Conservation (phyloP, 441 rosid species). For the Eutrema salsugineum region DNA sequence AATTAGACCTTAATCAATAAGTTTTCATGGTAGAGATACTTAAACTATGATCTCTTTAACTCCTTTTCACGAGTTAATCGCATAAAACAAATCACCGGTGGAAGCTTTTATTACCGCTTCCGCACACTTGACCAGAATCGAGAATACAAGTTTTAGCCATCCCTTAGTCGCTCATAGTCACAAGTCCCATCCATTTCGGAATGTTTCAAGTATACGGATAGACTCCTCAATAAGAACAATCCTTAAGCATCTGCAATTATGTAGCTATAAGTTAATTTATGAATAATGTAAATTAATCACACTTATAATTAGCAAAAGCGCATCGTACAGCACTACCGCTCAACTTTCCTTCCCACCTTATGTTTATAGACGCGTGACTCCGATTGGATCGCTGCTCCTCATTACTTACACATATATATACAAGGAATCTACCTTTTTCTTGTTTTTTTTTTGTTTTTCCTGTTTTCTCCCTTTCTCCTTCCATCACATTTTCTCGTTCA, state of each 20-base stretch:
- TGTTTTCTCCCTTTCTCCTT: background rate
- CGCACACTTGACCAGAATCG: no score
- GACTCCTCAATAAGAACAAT: background rate
- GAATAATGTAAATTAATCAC: background rate
- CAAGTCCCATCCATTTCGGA: background rate
- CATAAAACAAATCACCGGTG: no score
- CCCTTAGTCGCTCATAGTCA: background rate
- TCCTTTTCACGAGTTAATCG: no score
- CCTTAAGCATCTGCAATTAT: background rate
- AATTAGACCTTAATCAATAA: no score
- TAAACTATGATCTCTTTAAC: no score
- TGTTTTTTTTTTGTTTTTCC: background rate
- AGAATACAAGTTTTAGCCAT: background rate
- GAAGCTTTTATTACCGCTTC: no score
- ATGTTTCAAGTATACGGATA: background rate
- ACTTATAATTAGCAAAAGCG: background rate
- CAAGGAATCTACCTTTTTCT: background rate
- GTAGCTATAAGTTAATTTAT: background rate
- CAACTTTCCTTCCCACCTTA: no score
- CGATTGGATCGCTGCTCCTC: background rate
- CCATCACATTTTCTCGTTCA: slow-evolving; percentile 30
- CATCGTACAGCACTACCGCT: background rate
- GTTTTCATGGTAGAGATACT: no score
- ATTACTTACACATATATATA: no score
- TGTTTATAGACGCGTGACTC: no score